phyloP scores from a whole-genome alignment of 2,329 filamentous ascomycete genomes.

The Oidium heveae region DNA sequence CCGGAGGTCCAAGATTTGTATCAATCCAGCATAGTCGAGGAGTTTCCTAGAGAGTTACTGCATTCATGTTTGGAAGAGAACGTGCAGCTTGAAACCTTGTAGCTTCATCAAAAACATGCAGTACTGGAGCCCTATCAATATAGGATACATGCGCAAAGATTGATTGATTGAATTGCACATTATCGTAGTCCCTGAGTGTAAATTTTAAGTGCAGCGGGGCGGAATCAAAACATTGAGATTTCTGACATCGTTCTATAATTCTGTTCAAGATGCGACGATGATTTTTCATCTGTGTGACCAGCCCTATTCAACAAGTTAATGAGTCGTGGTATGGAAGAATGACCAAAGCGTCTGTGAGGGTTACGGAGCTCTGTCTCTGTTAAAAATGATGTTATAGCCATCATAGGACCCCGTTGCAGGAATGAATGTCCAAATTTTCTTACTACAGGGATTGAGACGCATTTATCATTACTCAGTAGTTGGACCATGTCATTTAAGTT shows the following conservation, averaged over 20 bases:
- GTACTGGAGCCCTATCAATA: background rate
- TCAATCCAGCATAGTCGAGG: background rate
- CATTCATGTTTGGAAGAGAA: background rate
- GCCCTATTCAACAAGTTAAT: background rate
- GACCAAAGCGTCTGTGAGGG: background rate
- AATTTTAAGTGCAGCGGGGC: background rate
- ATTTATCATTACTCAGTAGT: background rate
- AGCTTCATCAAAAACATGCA: constrained; percentile 1
- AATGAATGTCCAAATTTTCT: background rate
- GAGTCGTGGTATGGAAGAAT: background rate
- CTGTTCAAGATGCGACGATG: background rate
- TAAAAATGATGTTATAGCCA: background rate
- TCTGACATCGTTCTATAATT: background rate
- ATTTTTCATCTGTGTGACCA: background rate
- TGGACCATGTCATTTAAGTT: background rate
- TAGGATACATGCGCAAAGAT: constrained; percentile 1
- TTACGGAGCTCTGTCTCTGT: background rate
- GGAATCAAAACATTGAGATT: background rate
- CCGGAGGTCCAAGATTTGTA: background rate
- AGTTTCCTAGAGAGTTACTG: background rate
- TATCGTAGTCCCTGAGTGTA: background rate
- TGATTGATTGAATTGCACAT: constrained; percentile 1
- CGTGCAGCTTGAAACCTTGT: constrained; percentile 1
- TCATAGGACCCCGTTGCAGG: background rate
- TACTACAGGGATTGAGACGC: background rate